A percentile compares a stretch with the other conserved stretches of the same genome.
Evolutionary conservation across 148 eudicot genomes (phyloP).

Genomic region (Simmondsia chinensis): DNA sequence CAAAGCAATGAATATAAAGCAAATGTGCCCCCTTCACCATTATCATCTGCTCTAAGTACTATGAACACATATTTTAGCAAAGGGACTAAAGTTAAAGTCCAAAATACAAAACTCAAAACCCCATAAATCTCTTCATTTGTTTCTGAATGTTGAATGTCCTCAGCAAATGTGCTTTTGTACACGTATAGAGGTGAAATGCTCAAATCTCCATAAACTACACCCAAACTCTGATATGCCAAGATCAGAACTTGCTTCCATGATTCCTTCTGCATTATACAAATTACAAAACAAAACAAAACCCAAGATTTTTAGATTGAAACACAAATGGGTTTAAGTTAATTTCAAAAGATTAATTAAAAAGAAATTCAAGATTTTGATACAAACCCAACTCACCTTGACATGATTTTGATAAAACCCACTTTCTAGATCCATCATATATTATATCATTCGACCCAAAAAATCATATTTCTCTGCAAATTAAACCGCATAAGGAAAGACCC

Average conservation of each 20-base stretch:
- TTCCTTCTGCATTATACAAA: constrained; percentile 46
- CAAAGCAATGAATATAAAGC: constrained; percentile 81
- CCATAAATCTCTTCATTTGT: constrained; percentile 90
- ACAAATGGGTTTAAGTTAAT: too few relatives aligned
- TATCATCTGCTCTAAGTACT: constrained; percentile 86
- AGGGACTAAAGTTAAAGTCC: constrained; percentile 80
- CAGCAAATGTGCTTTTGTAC: constrained; percentile 74
- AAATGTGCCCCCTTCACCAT: constrained; percentile 99
- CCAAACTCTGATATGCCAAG: constrained; percentile 86
- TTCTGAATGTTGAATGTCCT: constrained; percentile 73
- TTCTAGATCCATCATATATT: constrained; percentile 77
- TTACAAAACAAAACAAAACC: neutral
- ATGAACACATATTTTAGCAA: constrained; percentile 80
- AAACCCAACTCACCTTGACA: constrained; percentile 49
- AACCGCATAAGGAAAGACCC: constrained; percentile 23
- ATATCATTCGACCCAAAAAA: constrained; percentile 22
- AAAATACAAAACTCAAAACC: constrained; percentile 72
- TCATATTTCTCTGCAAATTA: constrained; percentile 23
- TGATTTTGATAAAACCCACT: constrained; percentile 53
- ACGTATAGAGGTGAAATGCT: constrained; percentile 89
- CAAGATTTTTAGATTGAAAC: neutral
- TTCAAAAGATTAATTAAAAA: neutral
- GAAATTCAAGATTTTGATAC: neutral
- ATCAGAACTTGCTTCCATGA: constrained; percentile 75
- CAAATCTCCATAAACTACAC: constrained; percentile 93